Evolutionary conservation across 352 stramenopile species (phyloP), one percentile per base, ranked within the genome.

Genomic region (Phytophthora pini): DNA sequence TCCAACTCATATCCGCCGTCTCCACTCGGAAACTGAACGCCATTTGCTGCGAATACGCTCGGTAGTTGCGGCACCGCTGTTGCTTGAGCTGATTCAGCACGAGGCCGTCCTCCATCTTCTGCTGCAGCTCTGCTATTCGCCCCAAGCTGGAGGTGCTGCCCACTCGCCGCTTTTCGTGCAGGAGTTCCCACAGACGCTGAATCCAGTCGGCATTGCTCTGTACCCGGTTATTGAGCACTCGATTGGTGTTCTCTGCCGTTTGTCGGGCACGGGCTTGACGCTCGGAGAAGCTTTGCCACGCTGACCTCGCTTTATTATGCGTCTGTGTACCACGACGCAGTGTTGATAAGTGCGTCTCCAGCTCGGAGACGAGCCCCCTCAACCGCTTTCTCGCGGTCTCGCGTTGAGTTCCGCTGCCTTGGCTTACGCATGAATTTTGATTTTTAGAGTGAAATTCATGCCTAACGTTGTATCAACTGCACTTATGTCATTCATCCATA

Each of bases 131-230:
- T 56, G 59, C 59, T 2, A 57, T 36, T 26, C 22, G n/a, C 17
- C n/a, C 34, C 20, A 61, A 32, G 5, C 27, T 32, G 15, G 24
- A 50, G 3, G 36, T 13, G 5, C 31, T 15, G 2, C 4, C 13
- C 1, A 26, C 51, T n/a, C 22, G 39, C 12, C 49, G 43, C 15
- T 48, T 65, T 22, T 76, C 57, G 43, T 34, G 32, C 20, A 72
- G 54, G 22, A 76, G 40, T 49, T 65, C 63, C 62, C 63, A 76
- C 6, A 76, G 56, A 4, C 68, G 68, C 46, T 76, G 61, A 31
- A 76, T 68, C 61, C 68, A 76, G 57, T 76, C 68, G 11, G 68
- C 68, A 52, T 76, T 76, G 17, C 17, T 20, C 17, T 20, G 17
- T 20, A 62, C 65, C 0, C n/a, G 32, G 6, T 32, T 45, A 5